Conservation (phyloP, 176 grass and related monocot genomes). For the Urochloa ruziziensis region DNA sequence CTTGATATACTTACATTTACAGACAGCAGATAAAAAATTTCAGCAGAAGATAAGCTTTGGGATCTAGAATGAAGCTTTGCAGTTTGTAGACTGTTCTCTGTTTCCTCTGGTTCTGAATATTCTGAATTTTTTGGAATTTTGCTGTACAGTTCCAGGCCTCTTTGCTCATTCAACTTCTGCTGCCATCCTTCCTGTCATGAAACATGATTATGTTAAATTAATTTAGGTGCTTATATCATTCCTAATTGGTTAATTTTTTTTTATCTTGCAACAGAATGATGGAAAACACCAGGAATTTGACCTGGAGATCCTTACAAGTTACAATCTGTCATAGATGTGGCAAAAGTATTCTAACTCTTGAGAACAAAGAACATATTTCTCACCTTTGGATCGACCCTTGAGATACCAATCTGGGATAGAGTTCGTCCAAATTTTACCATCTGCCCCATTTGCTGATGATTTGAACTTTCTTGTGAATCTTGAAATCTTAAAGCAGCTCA, state of each 20-base stretch:
- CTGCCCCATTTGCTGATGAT: slow-evolving; percentile 19
- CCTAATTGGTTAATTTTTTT: not conserved
- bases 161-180: slow-evolving; percentile 10
- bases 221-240: not conserved
- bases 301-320: not conserved
- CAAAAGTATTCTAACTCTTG: not conserved
- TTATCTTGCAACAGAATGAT: not conserved
- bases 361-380: slow-evolving; percentile 4
- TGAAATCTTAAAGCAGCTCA: not conserved
- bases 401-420: slow-evolving; percentile 22
- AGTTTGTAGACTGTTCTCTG: slow-evolving; percentile 12
- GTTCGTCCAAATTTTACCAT: slow-evolving; percentile 27
- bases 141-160: slow-evolving; percentile 6
- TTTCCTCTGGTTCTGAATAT: slow-evolving; percentile 24
- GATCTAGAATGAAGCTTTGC: slow-evolving; percentile 32
- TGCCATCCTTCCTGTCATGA: slow-evolving; percentile 27
- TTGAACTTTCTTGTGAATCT: not conserved
- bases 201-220: slow-evolving; percentile 13
- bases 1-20: slow-evolving; percentile 36
- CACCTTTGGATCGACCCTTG: not conserved
- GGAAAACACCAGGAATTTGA: not conserved
- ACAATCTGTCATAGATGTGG: not conserved
- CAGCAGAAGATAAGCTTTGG: slow-evolving; percentile 40
- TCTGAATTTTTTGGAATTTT: slow-evolving; percentile 22
- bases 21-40: slow-evolving; percentile 48